Evolutionary conservation across 176 grass and related monocot genomes (phyloP), one percentile per base, ranked within the genome.

Genomic region (Tuctoria greenei): DNA sequence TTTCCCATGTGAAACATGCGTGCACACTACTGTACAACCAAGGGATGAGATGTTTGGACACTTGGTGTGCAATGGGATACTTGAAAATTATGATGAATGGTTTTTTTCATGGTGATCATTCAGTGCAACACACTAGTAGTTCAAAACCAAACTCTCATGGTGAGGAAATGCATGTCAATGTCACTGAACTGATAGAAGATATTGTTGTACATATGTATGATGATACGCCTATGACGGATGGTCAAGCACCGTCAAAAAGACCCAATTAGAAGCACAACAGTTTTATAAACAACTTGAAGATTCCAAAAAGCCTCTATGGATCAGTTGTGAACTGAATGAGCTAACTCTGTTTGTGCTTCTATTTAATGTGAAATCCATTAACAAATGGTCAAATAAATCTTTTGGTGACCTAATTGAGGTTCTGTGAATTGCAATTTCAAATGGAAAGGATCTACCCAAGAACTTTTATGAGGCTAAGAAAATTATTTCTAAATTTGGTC

Each of bases 391-490:
- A 12, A 10, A 45, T 45, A 45, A 45, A 14, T 45, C 43, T 13
- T 45, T 45, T 14, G 3, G 43, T 45, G 43, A 45, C 13, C 11
- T 45, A 10, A 8, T 45, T 45, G 43, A 14, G 11, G 13, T 45
- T 45, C 43, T 45, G 10, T 10, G 13, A 2, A 73, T 57, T 18
- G 74, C 44, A 9, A 64, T 76, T 38, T 31, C 75, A 18, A 74
- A 67, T 56, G 66, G 52, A 24, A 69, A 70, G 1, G 36, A 36
- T 16, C 6, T 59, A 8, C 41, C 66, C 34, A 28, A 54, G 17
- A 54, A 27, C 5, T 66, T 66, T 66, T 77, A 66, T 40, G 61
- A 77, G 75, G 31, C 75, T 25, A 77, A 40, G 45, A 76, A 76
- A 34, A 15, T 77, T 40, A 44, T 67, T 67, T 67, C 65, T 2